A percentile compares a stretch with the other conserved stretches of the same genome.
These are phyloP conservation scores for Rhizophagus sp. DNA, from an alignment of 192 early-diverging fungal genomes.

Conservation along the genomic window DNA sequence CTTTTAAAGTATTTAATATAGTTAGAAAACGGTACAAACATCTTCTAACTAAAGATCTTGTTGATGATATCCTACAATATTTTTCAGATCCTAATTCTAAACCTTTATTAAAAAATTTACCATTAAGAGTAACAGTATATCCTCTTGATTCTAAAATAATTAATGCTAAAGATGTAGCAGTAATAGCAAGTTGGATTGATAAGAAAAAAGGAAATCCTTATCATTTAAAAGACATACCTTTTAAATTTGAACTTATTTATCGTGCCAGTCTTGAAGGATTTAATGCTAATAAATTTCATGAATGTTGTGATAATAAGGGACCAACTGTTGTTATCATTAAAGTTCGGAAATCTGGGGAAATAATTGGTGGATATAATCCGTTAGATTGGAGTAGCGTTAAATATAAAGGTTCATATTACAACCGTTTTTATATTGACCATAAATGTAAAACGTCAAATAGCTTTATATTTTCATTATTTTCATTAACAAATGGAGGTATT, in stretches of 20 bases:
- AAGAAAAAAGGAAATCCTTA: neutral
- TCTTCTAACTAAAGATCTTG: neutral
- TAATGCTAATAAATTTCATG: neutral
- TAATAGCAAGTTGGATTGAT: conserved; percentile 16
- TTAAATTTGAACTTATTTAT: neutral
- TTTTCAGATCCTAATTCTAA: neutral
- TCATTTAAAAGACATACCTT: neutral
- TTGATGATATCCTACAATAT: neutral
- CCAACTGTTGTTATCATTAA: neutral
- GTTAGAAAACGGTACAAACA: no score
- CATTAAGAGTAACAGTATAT: neutral
- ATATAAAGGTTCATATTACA: no score
- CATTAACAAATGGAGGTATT: neutral
- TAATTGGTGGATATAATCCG: conserved; percentile 7
- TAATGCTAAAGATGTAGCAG: neutral
- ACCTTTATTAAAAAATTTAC: neutral
- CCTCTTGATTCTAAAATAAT: neutral
- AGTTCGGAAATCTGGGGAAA: neutral
- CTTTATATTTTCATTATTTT: conserved; percentile 20
- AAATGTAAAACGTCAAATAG: neutral
- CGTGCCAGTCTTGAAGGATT: neutral
- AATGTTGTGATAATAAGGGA: neutral
- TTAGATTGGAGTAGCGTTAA: neutral
- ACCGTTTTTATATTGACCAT: no score
- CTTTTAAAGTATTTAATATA: no score